phyloP scores from a whole-genome alignment of 371 early-diverging fungal species.

The Saksenaea oblongispora region DNA sequence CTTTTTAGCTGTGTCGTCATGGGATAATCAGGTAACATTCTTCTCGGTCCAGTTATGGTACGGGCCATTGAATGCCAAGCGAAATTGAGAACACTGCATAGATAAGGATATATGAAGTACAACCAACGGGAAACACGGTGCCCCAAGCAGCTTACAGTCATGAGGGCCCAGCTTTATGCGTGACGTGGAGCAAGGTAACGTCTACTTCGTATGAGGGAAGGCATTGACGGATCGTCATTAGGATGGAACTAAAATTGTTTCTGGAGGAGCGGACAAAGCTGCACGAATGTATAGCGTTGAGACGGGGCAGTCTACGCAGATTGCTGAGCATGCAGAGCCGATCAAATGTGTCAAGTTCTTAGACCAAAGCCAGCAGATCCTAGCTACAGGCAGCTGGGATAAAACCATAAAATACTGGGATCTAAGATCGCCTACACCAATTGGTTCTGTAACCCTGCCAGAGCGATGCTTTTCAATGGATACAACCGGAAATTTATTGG shows the following conservation, averaged over 20 bases:
- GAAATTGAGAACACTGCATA: conserved; percentile 26
- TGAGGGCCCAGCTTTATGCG: conserved; percentile 82
- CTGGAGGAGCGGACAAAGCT: conserved; percentile 87
- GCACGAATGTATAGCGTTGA: conserved; percentile 78
- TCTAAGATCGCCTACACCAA: conserved; percentile 67
- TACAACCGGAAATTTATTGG: conserved; percentile 65
- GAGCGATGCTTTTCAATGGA: conserved; percentile 92
- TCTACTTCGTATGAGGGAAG: neutral
- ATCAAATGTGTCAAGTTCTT: conserved; percentile 76
- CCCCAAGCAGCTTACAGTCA: conserved; percentile 83
- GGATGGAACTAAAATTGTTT: conserved; percentile 87
- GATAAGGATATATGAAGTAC: conserved; percentile 92
- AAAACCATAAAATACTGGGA: conserved; percentile 93
- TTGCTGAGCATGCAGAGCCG: conserved; percentile 84
- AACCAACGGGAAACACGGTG: conserved; percentile 66
- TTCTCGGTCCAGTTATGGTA: neutral
- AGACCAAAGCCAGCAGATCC: conserved; percentile 64
- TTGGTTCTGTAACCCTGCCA: conserved; percentile 66
- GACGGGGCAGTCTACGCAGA: conserved; percentile 75
- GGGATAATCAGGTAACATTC: conserved; percentile 85
- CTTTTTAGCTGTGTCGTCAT: conserved; percentile 83
- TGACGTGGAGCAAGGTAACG: conserved; percentile 85
- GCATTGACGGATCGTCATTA: conserved; percentile 22
- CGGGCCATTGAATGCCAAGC: too few relatives aligned
- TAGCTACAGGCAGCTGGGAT: conserved; percentile 95